Percentiles rank a stretch among this genome's conserved stretches.
Conservation (phyloP, 495 filamentous ascomycete species). For the Neurospora sp. region DNA sequence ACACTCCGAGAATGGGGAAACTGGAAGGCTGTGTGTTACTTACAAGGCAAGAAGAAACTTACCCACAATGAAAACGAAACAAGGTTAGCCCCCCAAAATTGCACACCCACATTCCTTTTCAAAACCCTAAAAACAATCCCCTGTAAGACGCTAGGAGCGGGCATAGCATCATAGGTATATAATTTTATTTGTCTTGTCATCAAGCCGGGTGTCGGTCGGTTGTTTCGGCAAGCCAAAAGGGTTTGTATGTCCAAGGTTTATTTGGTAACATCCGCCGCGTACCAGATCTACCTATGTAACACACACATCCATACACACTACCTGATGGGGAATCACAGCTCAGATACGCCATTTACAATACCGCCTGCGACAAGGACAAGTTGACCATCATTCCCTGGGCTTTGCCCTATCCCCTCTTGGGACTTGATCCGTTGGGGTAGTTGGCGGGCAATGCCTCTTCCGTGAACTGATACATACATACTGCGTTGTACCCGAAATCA, state of each 20-base stretch:
- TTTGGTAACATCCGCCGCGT: background rate
- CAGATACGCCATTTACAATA: background rate
- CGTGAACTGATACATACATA: background rate
- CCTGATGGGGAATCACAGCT: background rate
- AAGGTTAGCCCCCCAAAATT: background rate
- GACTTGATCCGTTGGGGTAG: background rate
- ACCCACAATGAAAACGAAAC: background rate
- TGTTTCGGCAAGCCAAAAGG: background rate
- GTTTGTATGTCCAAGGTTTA: background rate
- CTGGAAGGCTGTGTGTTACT: background rate
- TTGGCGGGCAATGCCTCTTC: background rate
- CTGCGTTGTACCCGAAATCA: background rate
- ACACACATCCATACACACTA: background rate
- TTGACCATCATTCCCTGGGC: background rate
- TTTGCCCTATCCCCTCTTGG: background rate
- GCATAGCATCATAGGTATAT: background rate
- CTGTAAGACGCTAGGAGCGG: background rate
- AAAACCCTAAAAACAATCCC: background rate
- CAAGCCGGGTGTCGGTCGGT: background rate
- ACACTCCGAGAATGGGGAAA: background rate
- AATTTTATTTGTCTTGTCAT: background rate
- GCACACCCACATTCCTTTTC: background rate
- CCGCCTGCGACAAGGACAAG: background rate
- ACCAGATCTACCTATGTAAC: background rate
- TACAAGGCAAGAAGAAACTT: background rate